Evolutionary conservation across 495 filamentous ascomycete species (phyloP).

Genomic region (Massariosphaeria phaeospora): DNA sequence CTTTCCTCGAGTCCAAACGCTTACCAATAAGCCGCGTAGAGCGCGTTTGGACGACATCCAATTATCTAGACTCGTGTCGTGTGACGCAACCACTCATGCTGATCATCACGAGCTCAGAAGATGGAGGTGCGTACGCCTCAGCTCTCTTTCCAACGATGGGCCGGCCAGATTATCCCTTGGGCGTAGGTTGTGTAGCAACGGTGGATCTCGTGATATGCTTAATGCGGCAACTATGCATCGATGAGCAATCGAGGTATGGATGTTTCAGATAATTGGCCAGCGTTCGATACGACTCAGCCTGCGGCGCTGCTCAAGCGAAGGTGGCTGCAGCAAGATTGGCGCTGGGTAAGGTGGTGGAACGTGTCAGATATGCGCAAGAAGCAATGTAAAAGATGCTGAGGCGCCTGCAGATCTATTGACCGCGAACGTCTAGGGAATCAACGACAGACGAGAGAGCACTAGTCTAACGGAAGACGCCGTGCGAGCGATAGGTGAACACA

Average conservation of each 20-base stretch:
- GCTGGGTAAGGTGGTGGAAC: conserved; percentile 2
- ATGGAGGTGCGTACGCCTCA: too few relatives aligned
- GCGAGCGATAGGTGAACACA: conserved; percentile 5
- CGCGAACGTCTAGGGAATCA: background rate
- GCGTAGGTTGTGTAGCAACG: background rate
- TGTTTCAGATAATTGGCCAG: conserved; percentile 1
- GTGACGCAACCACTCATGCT: background rate
- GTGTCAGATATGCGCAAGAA: conserved; percentile 6
- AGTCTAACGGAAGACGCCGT: conserved; percentile 8
- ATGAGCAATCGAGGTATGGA: background rate
- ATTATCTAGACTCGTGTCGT: background rate
- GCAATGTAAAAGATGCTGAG: background rate
- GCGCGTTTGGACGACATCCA: background rate
- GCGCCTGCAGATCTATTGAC: background rate
- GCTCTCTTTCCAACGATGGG: too few relatives aligned
- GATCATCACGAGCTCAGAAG: too few relatives aligned
- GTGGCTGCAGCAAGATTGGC: background rate
- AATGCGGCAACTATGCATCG: background rate
- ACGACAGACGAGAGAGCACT: background rate
- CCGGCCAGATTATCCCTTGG: background rate
- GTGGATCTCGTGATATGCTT: background rate
- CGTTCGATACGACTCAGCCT: background rate
- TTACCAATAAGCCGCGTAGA: background rate
- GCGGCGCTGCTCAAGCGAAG: background rate
- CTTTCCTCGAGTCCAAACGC: background rate